Percentiles rank a stretch among this genome's conserved stretches.
Evolutionary conservation across 306 rosid genomes (phyloP).

Genomic region (Hippophae rhamnoides): DNA sequence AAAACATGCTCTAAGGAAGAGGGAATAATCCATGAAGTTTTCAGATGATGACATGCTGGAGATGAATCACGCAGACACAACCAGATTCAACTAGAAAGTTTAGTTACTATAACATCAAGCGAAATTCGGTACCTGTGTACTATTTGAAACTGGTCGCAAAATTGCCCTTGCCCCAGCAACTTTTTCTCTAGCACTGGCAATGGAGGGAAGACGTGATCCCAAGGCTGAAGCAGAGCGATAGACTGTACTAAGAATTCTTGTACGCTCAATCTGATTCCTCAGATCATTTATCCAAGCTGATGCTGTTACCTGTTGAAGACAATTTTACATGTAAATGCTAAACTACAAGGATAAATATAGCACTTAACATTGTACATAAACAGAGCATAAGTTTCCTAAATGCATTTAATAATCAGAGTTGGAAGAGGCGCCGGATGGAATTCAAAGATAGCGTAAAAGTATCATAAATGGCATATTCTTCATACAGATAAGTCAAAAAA

Average conservation of each 20-base stretch:
- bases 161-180: conserved; percentile 96
- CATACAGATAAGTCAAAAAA: too few relatives aligned
- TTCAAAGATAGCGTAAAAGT: too few relatives aligned
- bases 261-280: conserved; percentile 83
- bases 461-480: too few relatives aligned
- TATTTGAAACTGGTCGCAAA: conserved; percentile 82
- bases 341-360: too few relatives aligned
- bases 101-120: neutral
- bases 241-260: conserved; percentile 90
- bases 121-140: conserved; percentile 59
- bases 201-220: conserved; percentile 94
- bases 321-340: neutral
- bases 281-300: conserved; percentile 97
- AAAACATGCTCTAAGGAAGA: too few relatives aligned
- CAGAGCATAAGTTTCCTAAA: too few relatives aligned
- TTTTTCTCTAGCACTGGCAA: conserved; percentile 81
- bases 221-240: conserved; percentile 94
- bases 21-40: too few relatives aligned
- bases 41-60: too few relatives aligned
- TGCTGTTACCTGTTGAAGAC: conserved; percentile 66
- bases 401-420: too few relatives aligned
- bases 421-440: too few relatives aligned
- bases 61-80: too few relatives aligned
- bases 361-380: neutral
- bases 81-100: neutral